phyloP scores from a whole-genome alignment of 2,329 filamentous ascomycete genomes.

The Pseudogymnoascus verrucosus region DNA sequence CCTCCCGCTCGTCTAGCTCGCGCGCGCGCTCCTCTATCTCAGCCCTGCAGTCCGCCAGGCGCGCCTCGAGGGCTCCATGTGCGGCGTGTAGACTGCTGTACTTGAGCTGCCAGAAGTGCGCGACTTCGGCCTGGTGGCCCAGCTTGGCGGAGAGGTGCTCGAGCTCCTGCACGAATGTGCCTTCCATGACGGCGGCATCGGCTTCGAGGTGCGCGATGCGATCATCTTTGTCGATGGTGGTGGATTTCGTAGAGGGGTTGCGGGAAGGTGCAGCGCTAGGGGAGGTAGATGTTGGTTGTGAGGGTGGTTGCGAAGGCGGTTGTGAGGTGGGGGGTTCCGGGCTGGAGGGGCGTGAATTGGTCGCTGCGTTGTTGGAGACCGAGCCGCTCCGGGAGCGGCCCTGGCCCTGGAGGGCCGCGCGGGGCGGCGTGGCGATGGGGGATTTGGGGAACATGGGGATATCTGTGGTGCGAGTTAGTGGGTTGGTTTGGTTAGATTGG shows the following conservation, averaged over 20 bases:
- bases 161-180: conserved; percentile 45
- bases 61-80: conserved; percentile 43
- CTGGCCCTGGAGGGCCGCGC: conserved; percentile 17
- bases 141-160: conserved; percentile 40
- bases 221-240: conserved; percentile 38
- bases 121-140: conserved; percentile 42
- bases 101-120: conserved; percentile 50
- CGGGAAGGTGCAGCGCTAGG: conserved; percentile 10
- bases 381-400: conserved; percentile 14
- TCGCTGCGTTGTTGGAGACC: conserved; percentile 9
- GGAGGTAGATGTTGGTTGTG: conserved; percentile 10
- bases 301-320: neutral
- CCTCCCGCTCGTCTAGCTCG: conserved; percentile 36
- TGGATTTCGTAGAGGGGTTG: conserved; percentile 6
- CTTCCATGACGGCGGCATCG: conserved; percentile 45
- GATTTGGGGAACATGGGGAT: conserved; percentile 10
- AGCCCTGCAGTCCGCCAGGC: conserved; percentile 44
- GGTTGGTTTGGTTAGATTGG: neutral
- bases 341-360: neutral
- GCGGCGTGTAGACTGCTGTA: conserved; percentile 36
- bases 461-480: neutral
- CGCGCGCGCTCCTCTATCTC: conserved; percentile 41
- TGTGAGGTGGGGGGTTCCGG: conserved; percentile 2
- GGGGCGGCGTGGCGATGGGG: conserved; percentile 21
- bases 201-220: conserved; percentile 45